Evolutionary conservation across 371 early-diverging fungal species (phyloP).

Genomic region (Umbelopsis sp.): DNA sequence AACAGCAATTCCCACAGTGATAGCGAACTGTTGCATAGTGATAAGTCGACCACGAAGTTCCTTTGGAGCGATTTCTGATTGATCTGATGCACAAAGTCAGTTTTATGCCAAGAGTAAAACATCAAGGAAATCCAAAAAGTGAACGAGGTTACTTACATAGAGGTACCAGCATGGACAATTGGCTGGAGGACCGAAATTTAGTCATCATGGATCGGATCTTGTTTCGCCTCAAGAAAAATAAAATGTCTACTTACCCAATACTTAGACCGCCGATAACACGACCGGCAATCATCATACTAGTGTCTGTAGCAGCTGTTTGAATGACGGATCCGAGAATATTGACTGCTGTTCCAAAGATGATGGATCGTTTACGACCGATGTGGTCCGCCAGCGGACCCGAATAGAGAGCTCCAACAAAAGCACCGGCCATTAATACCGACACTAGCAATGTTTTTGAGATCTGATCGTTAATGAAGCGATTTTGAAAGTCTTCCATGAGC

Average conservation of each 20-base stretch:
- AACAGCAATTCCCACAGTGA: conserved; percentile 62
- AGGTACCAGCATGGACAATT: conserved; percentile 83
- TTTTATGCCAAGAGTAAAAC: background rate
- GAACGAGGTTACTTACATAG: conserved; percentile 52
- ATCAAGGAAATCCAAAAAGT: background rate
- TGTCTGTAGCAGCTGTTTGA: conserved; percentile 62
- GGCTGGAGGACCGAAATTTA: background rate
- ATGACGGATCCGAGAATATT: conserved; percentile 78
- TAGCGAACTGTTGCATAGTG: conserved; percentile 89
- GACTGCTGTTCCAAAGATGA: conserved; percentile 68
- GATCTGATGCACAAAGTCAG: conserved; percentile 45
- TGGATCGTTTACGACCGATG: conserved; percentile 77
- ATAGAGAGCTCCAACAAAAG: conserved; percentile 64
- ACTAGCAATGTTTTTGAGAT: conserved; percentile 58
- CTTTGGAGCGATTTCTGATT: conserved; percentile 88
- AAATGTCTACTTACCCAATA: conserved; percentile 67
- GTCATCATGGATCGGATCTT: background rate
- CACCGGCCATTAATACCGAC: conserved; percentile 72
- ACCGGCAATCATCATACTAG: conserved; percentile 68
- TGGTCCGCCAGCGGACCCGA: conserved; percentile 73
- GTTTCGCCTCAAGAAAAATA: no score
- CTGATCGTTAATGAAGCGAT: conserved; percentile 33
- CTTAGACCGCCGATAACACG: conserved; percentile 83
- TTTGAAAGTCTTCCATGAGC: conserved; percentile 47
- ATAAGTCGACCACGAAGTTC: conserved; percentile 85